Conservation (phyloP, 2,329 filamentous ascomycete genomes). For the Sporothrix brasiliensis region DNA sequence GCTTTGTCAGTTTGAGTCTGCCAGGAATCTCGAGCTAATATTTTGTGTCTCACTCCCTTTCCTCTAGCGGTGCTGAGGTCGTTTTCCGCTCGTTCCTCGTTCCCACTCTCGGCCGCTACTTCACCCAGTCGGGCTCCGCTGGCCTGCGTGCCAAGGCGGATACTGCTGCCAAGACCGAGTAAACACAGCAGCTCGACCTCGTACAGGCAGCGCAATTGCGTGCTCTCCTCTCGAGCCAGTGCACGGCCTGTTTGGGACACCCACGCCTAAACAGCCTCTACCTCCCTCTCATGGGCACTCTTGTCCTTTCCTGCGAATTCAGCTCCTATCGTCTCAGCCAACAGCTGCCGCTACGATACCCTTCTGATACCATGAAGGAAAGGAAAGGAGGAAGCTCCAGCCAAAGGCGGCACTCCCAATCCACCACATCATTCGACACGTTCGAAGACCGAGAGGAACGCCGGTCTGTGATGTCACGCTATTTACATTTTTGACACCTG, state of each 20-base stretch:
- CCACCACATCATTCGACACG: constrained; percentile 5
- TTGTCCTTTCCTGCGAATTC: background rate
- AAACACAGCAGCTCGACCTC: constrained; percentile 39
- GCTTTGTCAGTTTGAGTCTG: background rate
- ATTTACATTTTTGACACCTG: background rate
- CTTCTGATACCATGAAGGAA: constrained; percentile 9
- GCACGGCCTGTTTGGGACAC: constrained; percentile 12
- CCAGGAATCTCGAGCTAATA: constrained; percentile 34
- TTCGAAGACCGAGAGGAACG: background rate
- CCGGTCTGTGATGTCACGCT: background rate
- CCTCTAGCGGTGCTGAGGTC: constrained; percentile 81
- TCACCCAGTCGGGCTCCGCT: constrained; percentile 69
- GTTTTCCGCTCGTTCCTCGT: constrained; percentile 96
- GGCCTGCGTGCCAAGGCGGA: constrained; percentile 89
- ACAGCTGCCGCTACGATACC: background rate
- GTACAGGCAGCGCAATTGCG: constrained; percentile 17
- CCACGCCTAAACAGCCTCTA: background rate
- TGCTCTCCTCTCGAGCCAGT: background rate
- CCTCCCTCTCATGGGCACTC: background rate
- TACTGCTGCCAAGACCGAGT: constrained; percentile 70
- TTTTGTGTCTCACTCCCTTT: constrained; percentile 22
- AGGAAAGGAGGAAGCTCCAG: background rate
- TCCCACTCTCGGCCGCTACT: constrained; percentile 92
- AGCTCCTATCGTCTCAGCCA: background rate
- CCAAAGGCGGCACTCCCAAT: background rate